Percentiles rank a stretch among this genome's conserved stretches.
These are phyloP conservation scores for Trichoderma sp. DNA, from an alignment of 2,329 filamentous ascomycete species.

Conservation along the genomic window DNA sequence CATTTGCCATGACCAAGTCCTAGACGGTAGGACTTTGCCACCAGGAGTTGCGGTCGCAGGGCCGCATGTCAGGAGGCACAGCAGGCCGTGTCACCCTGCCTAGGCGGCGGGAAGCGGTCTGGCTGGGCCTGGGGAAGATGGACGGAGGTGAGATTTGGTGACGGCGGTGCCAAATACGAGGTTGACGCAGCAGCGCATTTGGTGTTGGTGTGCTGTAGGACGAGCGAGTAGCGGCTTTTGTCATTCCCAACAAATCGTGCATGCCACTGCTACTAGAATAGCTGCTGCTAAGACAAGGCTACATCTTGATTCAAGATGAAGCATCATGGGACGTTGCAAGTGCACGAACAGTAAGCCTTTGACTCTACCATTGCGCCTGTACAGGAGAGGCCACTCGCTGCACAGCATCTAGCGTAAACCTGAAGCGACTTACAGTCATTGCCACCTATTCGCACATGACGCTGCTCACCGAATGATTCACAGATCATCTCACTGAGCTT, in stretches of 20 bases:
- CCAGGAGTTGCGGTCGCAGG: constrained; percentile 21
- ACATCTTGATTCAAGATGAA: not conserved
- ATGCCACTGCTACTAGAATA: not conserved
- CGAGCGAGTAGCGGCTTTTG: not conserved
- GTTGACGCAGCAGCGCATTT: constrained; percentile 8
- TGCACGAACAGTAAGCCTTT: no score
- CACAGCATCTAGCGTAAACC: not conserved
- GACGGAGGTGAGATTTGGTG: constrained; percentile 13
- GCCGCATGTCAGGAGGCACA: constrained; percentile 28
- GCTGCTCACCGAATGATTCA: constrained; percentile 18
- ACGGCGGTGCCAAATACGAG: constrained; percentile 8
- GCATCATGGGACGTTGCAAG: not conserved
- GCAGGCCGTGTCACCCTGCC: constrained; percentile 28
- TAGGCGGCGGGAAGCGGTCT: constrained; percentile 28
- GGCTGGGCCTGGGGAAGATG: constrained; percentile 20
- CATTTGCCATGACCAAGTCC: constrained; percentile 13
- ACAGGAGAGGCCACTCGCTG: not conserved
- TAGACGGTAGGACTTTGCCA: constrained; percentile 28
- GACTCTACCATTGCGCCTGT: not conserved
- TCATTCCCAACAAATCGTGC: constrained; percentile 5
- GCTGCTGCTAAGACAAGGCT: not conserved
- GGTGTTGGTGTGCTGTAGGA: not conserved
- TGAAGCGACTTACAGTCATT: not conserved
- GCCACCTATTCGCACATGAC: not conserved
- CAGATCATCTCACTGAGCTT: constrained; percentile 10